phyloP scores from a whole-genome alignment of 2,329 filamentous ascomycete genomes.

The Microdochium nivale region DNA sequence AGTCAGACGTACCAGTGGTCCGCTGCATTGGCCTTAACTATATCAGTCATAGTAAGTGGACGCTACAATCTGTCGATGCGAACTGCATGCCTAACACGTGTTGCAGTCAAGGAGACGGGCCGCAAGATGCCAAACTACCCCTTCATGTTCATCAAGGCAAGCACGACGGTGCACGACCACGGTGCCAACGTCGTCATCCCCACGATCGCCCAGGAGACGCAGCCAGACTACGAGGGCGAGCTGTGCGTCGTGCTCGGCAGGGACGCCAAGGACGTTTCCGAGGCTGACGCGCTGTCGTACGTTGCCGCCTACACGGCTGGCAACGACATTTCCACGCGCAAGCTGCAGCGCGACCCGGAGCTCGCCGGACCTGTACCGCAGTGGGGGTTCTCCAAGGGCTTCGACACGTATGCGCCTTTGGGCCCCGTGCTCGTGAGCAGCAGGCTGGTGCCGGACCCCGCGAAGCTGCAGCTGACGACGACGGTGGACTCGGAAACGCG shows the following conservation, averaged over 20 bases:
- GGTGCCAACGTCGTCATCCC: conserved; percentile 33
- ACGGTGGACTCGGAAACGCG: background rate
- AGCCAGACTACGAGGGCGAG: conserved; percentile 39
- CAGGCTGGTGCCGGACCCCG: conserved; percentile 4
- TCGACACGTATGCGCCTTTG: conserved; percentile 38
- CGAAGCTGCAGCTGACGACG: conserved; percentile 7
- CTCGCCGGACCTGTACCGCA: conserved; percentile 15
- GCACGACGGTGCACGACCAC: conserved; percentile 28
- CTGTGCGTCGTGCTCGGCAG: conserved; percentile 39
- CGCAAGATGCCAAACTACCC: conserved; percentile 11
- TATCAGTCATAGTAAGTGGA: conserved; percentile 21
- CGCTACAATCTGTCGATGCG: too few relatives aligned
- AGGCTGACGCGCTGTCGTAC: conserved; percentile 36
- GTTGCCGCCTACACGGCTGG: conserved; percentile 47
- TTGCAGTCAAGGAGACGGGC: conserved; percentile 19
- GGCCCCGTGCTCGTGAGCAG: conserved; percentile 16
- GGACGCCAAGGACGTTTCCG: conserved; percentile 36
- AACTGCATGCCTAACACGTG: background rate
- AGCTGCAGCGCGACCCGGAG: conserved; percentile 36
- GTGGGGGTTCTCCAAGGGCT: conserved; percentile 42
- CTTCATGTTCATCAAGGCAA: conserved; percentile 32
- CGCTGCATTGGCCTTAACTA: conserved; percentile 41
- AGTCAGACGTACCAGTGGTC: conserved; percentile 37
- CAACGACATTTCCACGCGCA: conserved; percentile 46
- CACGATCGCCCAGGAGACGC: conserved; percentile 32